Base-by-base conservation (phyloP, 1,284 basidiomycete genomes). In the Singerocomus inundabilis region DNA sequence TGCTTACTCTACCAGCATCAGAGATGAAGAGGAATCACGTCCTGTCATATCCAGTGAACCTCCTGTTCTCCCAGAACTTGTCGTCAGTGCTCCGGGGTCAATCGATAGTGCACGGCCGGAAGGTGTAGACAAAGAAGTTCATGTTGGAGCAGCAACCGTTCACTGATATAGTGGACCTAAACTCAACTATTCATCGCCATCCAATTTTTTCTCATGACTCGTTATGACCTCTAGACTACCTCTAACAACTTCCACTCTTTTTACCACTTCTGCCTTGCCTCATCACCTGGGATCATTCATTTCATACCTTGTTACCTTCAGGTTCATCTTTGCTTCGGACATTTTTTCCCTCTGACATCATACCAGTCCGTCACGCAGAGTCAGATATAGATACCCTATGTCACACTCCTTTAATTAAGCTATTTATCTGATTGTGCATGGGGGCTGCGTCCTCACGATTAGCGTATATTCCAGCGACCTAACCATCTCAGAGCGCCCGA, bases 41-140 rank as follows among this genome's bases (percentile, higher is more conserved):
- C 54, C 37, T 3, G 46, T 25, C 29, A 71, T 71, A 52, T 61
- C 66, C 28, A 68, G 44, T 26, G 54, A 61, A 40, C 66, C 69
- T 0, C 69, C 69, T 16, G 57, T 71, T 48, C 65, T 71, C 8
- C 69, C 66, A 13, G 66, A 71, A 47, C 55, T 68, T 41, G 67
- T 70, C 37, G 67, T 71, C 29, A 71, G 68, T 41, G 68, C 66
- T 36, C 66, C 66, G 18, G 56, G 55, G 21, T 70, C 69, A 47
- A 66, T 66, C 40, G 68, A 67, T 48, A 67, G 66, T 43, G 52
- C 47, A 50, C 57, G 51, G 16, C 49, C 44, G 46, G 59, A 54
- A 48, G 52, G 42, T 43, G 50, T 53, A 24, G 48, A 54, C 36
- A 54, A 51, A 25, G 51, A 51, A 34, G 31, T 13, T 47, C 55